phyloP scores from a whole-genome alignment of 164 flowering plant genomes.

The Kalanchoe fedtschenkoi region DNA sequence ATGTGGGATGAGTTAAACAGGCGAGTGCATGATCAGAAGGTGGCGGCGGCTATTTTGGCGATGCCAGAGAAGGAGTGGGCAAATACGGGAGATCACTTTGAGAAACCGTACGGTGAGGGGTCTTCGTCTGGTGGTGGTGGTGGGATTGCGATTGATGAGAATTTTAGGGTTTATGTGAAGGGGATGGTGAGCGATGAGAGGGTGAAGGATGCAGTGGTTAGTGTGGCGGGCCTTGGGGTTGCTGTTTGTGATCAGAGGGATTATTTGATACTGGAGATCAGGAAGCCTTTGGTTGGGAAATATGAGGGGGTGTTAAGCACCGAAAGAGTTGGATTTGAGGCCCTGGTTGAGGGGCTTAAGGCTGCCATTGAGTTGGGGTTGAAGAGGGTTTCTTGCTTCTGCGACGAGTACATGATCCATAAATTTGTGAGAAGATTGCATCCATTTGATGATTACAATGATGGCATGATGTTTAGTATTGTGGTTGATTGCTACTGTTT shows the following conservation, averaged over 20 bases:
- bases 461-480: no score
- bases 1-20: conserved; percentile 28
- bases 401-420: conserved; percentile 33
- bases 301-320: conserved; percentile 19
- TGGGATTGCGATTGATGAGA: not conserved
- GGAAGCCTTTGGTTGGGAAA: conserved; percentile 40
- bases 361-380: conserved; percentile 46
- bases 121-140: conserved; percentile 9
- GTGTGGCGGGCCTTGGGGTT: conserved; percentile 35
- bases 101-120: conserved; percentile 40
- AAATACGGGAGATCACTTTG: conserved; percentile 27
- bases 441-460: no score
- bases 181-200: conserved; percentile 50
- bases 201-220: conserved; percentile 8
- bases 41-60: conserved; percentile 29
- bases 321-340: conserved; percentile 28
- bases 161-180: conserved; percentile 49
- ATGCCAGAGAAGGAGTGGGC: conserved; percentile 45
- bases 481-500: no score
- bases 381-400: conserved; percentile 28
- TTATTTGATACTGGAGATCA: conserved; percentile 34
- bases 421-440: no score
- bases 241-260: conserved; percentile 53
- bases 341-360: conserved; percentile 55
- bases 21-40: conserved; percentile 35